These are phyloP conservation scores for Chrysopogon serrulatus DNA, from an alignment of 176 grass and related monocot species.

Conservation along the genomic window DNA sequence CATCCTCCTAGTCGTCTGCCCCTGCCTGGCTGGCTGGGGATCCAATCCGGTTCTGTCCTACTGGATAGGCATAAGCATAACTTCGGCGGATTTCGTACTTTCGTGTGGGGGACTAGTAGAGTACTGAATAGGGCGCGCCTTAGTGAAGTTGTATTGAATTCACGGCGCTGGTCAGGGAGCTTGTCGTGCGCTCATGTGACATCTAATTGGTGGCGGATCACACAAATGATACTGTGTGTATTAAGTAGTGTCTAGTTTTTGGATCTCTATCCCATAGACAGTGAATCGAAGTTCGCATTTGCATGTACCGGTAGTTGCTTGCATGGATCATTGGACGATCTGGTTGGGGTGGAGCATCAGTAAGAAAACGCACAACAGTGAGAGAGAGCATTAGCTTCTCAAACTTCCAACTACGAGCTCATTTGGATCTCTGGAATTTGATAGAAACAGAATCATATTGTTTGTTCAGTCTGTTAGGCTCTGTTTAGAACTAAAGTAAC, in stretches of 20 bases:
- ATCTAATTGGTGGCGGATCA: not conserved
- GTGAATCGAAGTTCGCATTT: not conserved
- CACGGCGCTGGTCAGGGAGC: not conserved
- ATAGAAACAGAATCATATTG: not conserved
- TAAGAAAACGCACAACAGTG: not conserved
- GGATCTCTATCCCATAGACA: not conserved
- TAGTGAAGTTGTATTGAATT: not conserved
- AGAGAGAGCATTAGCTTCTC: not conserved
- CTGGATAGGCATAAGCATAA: not conserved
- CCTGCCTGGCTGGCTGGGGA: not conserved
- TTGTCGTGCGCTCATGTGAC: not conserved
- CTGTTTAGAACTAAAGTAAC: not conserved
- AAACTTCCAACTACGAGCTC: not conserved
- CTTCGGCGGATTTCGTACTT: not conserved
- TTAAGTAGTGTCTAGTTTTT: not conserved
- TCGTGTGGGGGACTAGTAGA: not conserved
- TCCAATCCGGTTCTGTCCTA: not conserved
- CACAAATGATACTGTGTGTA: not conserved
- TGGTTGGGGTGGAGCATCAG: not conserved
- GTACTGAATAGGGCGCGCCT: not conserved
- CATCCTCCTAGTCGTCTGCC: not conserved
- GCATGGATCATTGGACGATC: not conserved
- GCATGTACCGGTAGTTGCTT: not conserved
- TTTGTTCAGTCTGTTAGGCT: not conserved
- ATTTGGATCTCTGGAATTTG: not conserved